Evolutionary conservation across 768 basidiomycete genomes (phyloP).

Genomic region (Krasilnikovozyma curviuscula): DNA sequence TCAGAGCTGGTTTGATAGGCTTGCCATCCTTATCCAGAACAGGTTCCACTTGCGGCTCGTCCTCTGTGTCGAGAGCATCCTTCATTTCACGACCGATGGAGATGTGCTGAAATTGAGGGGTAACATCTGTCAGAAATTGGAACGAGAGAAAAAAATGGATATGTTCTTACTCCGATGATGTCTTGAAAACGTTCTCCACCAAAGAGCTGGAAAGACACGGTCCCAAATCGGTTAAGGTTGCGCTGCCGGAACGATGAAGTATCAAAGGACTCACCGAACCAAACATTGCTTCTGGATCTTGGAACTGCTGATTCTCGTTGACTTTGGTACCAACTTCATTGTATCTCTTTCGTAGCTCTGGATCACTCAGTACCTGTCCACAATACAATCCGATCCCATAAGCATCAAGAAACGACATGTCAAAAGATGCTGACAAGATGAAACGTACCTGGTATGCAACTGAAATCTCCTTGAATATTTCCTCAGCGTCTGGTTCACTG

Average conservation of each 20-base stretch:
- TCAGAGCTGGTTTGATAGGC: too few relatives aligned
- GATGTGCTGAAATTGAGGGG: too few relatives aligned
- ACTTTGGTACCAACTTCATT: constrained; percentile 8
- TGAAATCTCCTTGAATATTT: constrained; percentile 7
- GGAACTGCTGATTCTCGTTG: not conserved
- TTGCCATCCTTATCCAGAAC: too few relatives aligned
- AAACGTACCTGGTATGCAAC: constrained; percentile 4
- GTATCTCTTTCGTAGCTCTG: constrained; percentile 5
- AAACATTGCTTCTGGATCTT: not conserved
- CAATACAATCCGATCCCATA: not conserved
- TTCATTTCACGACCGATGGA: constrained; percentile 12
- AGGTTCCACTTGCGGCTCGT: not conserved
- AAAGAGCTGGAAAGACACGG: not conserved
- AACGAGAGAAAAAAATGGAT: too few relatives aligned
- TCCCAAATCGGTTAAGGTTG: not conserved
- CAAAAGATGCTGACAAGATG: too few relatives aligned
- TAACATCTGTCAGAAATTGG: too few relatives aligned
- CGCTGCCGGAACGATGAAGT: not conserved
- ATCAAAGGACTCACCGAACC: not conserved
- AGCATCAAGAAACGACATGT: not conserved
- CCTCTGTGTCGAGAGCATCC: constrained; percentile 11
- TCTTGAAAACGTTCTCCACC: constrained; percentile 8
- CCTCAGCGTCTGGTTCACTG: constrained; percentile 8
- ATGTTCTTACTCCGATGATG: constrained; percentile 11
- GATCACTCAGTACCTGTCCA: constrained; percentile 5